phyloP scores from a whole-genome alignment of 2,329 filamentous ascomycete genomes.

The Hypoxylon sp. region DNA sequence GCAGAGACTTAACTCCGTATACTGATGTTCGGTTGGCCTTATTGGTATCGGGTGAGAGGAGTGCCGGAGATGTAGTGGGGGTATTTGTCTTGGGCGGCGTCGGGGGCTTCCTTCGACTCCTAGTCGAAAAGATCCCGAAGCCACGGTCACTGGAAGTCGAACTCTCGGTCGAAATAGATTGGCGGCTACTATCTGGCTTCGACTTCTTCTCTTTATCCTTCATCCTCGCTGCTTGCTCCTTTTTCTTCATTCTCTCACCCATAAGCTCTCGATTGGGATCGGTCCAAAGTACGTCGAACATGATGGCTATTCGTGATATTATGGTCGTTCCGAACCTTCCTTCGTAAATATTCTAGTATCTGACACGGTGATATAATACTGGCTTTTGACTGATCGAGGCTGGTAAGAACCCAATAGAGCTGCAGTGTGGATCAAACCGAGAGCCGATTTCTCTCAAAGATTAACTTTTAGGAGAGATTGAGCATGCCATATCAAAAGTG shows the following conservation, averaged over 20 bases:
- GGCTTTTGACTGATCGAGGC: neutral
- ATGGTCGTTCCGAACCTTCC: neutral
- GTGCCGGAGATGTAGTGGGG: conserved; percentile 6
- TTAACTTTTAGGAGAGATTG: conserved; percentile 23
- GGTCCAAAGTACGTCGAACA: conserved; percentile 74
- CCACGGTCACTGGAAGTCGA: conserved; percentile 59
- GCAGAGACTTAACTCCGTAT: conserved; percentile 49
- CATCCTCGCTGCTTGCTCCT: conserved; percentile 59
- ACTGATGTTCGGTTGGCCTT: conserved; percentile 45
- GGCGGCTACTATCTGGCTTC: conserved; percentile 51
- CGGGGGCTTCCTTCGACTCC: conserved; percentile 56
- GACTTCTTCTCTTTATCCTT: conserved; percentile 51
- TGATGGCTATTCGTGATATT: conserved; percentile 50
- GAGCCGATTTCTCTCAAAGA: conserved; percentile 14
- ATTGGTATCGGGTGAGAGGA: conserved; percentile 22
- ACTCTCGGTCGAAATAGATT: conserved; percentile 62
- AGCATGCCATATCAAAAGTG: conserved; percentile 32
- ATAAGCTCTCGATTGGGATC: conserved; percentile 68
- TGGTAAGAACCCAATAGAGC: conserved; percentile 9
- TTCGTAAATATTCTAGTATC: conserved; percentile 12
- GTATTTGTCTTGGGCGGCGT: conserved; percentile 44
- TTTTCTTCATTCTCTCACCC: conserved; percentile 66
- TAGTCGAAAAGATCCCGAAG: conserved; percentile 62
- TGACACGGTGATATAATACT: conserved; percentile 30
- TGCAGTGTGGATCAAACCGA: conserved; percentile 14